phyloP scores from a whole-genome alignment of 495 filamentous ascomycete species.

The Platismatia glauca region DNA sequence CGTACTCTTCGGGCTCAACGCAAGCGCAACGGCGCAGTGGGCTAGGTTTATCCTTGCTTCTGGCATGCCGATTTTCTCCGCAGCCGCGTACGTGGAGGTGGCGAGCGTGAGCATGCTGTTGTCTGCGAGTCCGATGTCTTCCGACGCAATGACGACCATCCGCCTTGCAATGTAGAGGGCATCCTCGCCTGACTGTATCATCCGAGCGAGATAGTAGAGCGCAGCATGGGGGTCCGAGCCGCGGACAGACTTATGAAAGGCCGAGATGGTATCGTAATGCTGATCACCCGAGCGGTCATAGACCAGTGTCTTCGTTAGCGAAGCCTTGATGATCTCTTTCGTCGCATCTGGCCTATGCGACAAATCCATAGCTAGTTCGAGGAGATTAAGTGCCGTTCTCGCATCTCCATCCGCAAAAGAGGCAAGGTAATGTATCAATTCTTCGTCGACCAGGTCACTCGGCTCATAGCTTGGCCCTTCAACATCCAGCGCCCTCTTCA shows the following conservation, averaged over 20 bases:
- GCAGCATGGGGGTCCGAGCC: conserved; percentile 79
- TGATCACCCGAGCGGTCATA: conserved; percentile 94
- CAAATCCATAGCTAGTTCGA: conserved; percentile 72
- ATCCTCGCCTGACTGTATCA: conserved; percentile 95
- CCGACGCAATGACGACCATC: conserved; percentile 83
- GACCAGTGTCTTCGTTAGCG: conserved; percentile 81
- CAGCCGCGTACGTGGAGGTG: conserved; percentile 72
- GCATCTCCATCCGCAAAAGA: conserved; percentile 87
- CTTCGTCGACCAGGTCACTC: conserved; percentile 60
- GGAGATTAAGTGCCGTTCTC: conserved; percentile 80
- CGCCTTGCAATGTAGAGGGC: conserved; percentile 85
- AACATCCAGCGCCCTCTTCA: conserved; percentile 59
- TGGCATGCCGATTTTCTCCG: conserved; percentile 85
- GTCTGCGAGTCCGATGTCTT: conserved; percentile 88
- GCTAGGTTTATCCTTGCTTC: conserved; percentile 89
- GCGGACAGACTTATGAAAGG: conserved; percentile 91
- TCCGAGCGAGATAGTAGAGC: conserved; percentile 87
- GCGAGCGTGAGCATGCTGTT: conserved; percentile 76
- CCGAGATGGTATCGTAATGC: conserved; percentile 91
- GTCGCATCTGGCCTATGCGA: conserved; percentile 44
- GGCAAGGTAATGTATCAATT: conserved; percentile 71
- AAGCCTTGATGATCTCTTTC: conserved; percentile 61
- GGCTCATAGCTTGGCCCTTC: conserved; percentile 50
- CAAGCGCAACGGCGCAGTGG: conserved; percentile 76
- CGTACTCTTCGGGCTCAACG: conserved; percentile 75